These are phyloP conservation scores for Panus rudis DNA, from an alignment of 768 basidiomycete genomes.

Conservation along the genomic window DNA sequence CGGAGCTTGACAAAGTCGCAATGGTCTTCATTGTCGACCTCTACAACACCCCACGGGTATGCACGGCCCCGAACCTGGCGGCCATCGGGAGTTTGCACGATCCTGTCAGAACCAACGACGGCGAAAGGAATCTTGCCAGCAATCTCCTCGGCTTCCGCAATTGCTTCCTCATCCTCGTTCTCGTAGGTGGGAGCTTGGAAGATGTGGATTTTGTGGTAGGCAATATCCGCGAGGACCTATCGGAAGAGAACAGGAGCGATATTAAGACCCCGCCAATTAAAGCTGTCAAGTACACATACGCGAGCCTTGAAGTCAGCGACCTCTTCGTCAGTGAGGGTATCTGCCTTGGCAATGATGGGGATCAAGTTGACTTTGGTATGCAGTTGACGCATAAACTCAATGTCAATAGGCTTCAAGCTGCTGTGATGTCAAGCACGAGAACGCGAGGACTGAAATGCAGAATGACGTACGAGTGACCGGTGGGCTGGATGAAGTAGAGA, in stretches of 20 bases:
- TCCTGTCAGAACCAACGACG: conserved; percentile 87
- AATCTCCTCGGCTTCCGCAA: conserved; percentile 97
- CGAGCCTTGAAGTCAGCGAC: conserved; percentile 88
- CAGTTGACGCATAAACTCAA: conserved; percentile 97
- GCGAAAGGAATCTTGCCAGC: conserved; percentile 98
- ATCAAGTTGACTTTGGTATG: conserved; percentile 98
- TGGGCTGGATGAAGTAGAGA: conserved; percentile 98
- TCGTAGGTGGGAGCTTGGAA: conserved; percentile 98
- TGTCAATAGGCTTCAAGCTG: conserved; percentile 97
- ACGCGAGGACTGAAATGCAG: conserved; percentile 1
- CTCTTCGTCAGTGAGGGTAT: conserved; percentile 97
- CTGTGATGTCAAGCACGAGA: background rate
- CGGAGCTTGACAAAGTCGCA: conserved; percentile 99
- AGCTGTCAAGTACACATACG: conserved; percentile 41
- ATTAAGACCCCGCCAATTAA: conserved; percentile 4
- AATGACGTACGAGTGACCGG: conserved; percentile 85
- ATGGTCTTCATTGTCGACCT: conserved; percentile 98
- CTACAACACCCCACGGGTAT: conserved; percentile 98
- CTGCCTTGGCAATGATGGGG: conserved; percentile 96
- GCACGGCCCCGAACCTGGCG: conserved; percentile 89
- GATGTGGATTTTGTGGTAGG: conserved; percentile 92
- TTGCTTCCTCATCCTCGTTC: conserved; percentile 96
- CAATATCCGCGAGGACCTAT: conserved; percentile 89
- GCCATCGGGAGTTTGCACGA: conserved; percentile 79
- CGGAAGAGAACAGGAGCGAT: background rate